phyloP scores from a whole-genome alignment of 1,139 yeast species.

The Candida tunisiensis region DNA sequence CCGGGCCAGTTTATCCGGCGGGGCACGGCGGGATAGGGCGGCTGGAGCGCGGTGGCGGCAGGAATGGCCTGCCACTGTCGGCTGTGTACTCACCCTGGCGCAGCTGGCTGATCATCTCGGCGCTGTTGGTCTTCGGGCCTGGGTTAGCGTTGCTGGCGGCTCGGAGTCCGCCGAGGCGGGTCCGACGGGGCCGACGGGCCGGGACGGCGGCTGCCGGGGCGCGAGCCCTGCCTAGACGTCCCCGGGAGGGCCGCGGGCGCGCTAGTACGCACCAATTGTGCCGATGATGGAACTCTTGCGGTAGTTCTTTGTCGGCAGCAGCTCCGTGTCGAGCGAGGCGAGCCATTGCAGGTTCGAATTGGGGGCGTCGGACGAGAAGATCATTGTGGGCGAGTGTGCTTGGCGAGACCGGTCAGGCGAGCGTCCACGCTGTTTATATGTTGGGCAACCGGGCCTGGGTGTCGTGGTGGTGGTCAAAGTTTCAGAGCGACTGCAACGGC shows the following conservation, averaged over 20 bases:
- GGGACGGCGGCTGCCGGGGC: too few relatives aligned
- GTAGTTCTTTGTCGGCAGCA: conserved; percentile 66
- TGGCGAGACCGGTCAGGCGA: background rate
- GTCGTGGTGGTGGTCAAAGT: too few relatives aligned
- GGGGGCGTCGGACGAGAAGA: conserved; percentile 14
- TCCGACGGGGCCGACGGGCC: too few relatives aligned
- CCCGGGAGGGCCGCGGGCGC: background rate
- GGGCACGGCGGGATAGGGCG: too few relatives aligned
- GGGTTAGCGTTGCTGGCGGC: conserved; percentile 1
- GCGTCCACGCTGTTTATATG: background rate
- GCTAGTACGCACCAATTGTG: conserved; percentile 60
- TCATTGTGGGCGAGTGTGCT: conserved; percentile 7
- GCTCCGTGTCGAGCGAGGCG: conserved; percentile 58
- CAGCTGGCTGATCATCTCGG: conserved; percentile 68
- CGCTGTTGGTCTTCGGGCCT: conserved; percentile 85
- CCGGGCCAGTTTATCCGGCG: too few relatives aligned
- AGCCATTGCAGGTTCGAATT: conserved; percentile 53
- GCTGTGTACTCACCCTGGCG: too few relatives aligned
- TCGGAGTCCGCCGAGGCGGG: too few relatives aligned
- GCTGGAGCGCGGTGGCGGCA: too few relatives aligned
- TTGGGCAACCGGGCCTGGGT: too few relatives aligned
- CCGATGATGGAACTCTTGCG: conserved; percentile 97
- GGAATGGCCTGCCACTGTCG: too few relatives aligned
- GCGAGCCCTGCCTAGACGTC: too few relatives aligned
- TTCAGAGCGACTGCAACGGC: too few relatives aligned